phyloP scores from a whole-genome alignment of 176 grass and related monocot genomes.

The Ensete ventricosum region DNA sequence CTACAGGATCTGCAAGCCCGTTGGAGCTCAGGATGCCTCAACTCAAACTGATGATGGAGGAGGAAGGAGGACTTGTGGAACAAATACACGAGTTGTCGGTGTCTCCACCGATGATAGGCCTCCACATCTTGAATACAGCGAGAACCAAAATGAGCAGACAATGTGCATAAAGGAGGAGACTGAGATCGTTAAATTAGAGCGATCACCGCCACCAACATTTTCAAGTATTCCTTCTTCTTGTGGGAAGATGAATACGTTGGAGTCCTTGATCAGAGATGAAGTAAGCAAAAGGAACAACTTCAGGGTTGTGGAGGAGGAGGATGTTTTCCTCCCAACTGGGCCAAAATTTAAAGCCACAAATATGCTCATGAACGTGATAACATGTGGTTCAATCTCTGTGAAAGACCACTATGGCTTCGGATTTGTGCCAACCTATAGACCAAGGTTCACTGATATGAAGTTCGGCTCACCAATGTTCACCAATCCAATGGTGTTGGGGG shows the following conservation, averaged over 20 bases:
- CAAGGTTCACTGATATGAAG: conserved; percentile 69
- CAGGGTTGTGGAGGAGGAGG: conserved; percentile 53
- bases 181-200: conserved; percentile 28
- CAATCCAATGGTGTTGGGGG: conserved; percentile 37
- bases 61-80: conserved; percentile 13
- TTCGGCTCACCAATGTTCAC: conserved; percentile 65
- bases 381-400: conserved; percentile 77
- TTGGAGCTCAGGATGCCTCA: conserved; percentile 59
- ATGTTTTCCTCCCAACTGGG: conserved; percentile 34
- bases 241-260: conserved; percentile 65
- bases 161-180: conserved; percentile 13
- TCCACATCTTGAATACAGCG: conserved; percentile 29
- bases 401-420: conserved; percentile 80
- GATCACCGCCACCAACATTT: conserved; percentile 34
- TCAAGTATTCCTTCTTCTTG: conserved; percentile 37
- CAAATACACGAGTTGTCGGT: not conserved
- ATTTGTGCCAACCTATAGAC: conserved; percentile 64
- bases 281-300: conserved; percentile 57
- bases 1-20: conserved; percentile 52
- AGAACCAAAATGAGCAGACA: conserved; percentile 3
- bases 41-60: conserved; percentile 70
- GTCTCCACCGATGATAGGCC: conserved; percentile 33
- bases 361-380: conserved; percentile 85
- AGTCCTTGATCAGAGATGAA: conserved; percentile 84
- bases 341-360: conserved; percentile 66